These are phyloP conservation scores for Leucosporidium yakuticum DNA, from an alignment of 768 basidiomycete species.

Conservation along the genomic window DNA sequence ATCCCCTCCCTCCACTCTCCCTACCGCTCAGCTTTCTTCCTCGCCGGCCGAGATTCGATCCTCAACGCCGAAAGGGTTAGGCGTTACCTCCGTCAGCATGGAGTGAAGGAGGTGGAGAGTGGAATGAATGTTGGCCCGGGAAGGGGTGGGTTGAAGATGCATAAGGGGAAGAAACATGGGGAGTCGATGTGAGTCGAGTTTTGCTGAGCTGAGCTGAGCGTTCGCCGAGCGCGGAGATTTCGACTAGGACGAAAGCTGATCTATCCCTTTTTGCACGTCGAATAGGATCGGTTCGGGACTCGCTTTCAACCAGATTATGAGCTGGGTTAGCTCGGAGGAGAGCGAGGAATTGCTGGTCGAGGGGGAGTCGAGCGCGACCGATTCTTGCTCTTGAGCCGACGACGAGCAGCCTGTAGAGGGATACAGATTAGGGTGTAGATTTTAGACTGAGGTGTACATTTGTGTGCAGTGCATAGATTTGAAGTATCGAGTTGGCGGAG, in stretches of 20 bases:
- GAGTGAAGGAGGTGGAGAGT: background rate
- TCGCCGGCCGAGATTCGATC: conserved; percentile 79
- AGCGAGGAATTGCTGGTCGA: background rate
- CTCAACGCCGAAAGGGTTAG: conserved; percentile 69
- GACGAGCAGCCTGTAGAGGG: too few relatives aligned
- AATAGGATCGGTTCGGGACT: background rate
- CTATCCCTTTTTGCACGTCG: background rate
- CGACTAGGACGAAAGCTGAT: background rate
- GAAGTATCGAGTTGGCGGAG: too few relatives aligned
- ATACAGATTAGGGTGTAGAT: too few relatives aligned
- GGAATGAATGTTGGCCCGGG: conserved; percentile 7
- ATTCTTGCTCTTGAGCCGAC: too few relatives aligned
- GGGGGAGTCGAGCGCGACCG: too few relatives aligned
- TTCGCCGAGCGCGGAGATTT: conserved; percentile 2
- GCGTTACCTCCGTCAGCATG: conserved; percentile 35
- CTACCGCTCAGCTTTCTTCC: conserved; percentile 60
- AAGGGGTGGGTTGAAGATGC: conserved; percentile 26
- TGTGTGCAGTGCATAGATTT: too few relatives aligned
- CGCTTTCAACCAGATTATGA: conserved; percentile 20
- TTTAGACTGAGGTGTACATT: too few relatives aligned
- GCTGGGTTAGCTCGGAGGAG: conserved; percentile 18
- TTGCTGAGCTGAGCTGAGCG: too few relatives aligned
- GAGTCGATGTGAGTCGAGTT: conserved; percentile 31
- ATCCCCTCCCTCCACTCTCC: conserved; percentile 55
- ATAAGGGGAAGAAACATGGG: conserved; percentile 27